These are phyloP conservation scores for Raffaelea ambrosiae DNA, from an alignment of 2,329 filamentous ascomycete genomes.

Conservation along the genomic window DNA sequence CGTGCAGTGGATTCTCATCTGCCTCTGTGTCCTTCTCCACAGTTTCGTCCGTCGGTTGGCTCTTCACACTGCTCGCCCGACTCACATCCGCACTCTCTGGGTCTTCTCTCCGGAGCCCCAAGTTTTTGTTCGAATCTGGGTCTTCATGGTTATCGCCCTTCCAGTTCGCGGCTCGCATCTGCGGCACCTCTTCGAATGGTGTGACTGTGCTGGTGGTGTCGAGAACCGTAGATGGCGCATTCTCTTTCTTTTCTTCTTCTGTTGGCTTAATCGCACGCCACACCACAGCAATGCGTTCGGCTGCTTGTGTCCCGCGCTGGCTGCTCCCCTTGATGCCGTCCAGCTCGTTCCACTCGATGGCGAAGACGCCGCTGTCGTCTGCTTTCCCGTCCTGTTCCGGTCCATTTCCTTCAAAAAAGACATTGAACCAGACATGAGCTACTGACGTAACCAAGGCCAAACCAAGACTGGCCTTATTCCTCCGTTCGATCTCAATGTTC, in stretches of 20 bases:
- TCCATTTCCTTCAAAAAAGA: conserved; percentile 79
- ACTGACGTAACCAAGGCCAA: conserved; percentile 87
- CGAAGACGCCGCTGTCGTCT: conserved; percentile 56
- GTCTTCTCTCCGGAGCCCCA: conserved; percentile 60
- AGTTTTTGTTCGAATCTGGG: conserved; percentile 46
- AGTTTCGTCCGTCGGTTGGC: too few relatives aligned
- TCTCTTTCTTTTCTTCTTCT: conserved; percentile 4
- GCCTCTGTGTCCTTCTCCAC: conserved; percentile 3
- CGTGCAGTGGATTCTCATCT: conserved; percentile 13
- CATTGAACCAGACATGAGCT: conserved; percentile 95
- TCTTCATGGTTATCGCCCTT: conserved; percentile 45
- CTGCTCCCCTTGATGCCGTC: conserved; percentile 90
- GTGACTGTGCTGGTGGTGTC: neutral
- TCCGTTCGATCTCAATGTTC: conserved; percentile 81
- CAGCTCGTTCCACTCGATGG: conserved; percentile 58
- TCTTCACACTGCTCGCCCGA: conserved; percentile 59
- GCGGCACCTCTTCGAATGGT: conserved; percentile 58
- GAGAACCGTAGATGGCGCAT: conserved; percentile 6
- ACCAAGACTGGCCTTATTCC: conserved; percentile 73
- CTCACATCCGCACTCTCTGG: conserved; percentile 60
- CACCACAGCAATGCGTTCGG: conserved; percentile 76
- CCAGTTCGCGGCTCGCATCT: conserved; percentile 68
- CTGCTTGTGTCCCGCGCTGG: conserved; percentile 70
- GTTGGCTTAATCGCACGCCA: conserved; percentile 51
- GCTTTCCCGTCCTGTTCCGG: conserved; percentile 59